Conservation (phyloP, 2,329 filamentous ascomycete species). For the Didymellaceae sp. region DNA sequence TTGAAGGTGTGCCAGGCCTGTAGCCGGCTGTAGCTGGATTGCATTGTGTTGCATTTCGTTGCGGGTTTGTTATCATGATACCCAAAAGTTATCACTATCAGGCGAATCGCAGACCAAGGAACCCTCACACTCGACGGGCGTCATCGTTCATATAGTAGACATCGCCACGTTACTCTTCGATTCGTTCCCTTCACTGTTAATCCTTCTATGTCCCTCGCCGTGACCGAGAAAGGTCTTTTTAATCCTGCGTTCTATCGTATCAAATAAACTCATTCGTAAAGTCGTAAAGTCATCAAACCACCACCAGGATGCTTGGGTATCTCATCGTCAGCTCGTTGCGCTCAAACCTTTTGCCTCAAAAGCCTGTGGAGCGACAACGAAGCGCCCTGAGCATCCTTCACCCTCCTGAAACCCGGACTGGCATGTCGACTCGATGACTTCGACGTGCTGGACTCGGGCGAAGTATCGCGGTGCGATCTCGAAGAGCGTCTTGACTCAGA, state of each 20-base stretch:
- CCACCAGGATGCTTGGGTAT: constrained; percentile 1
- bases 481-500: constrained; percentile 11
- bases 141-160: not conserved
- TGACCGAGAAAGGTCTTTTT: no score
- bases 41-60: constrained; percentile 13
- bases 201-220: not conserved
- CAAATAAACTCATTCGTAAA: not conserved
- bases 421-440: constrained; percentile 15
- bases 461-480: constrained; percentile 11
- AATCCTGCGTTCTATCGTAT: not conserved
- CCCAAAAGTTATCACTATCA: constrained; percentile 6
- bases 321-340: not conserved
- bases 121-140: no score
- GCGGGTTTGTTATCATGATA: constrained; percentile 13
- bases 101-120: not conserved
- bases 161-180: not conserved
- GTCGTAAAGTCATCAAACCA: constrained; percentile 5
- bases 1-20: constrained; percentile 61
- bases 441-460: constrained; percentile 13
- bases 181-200: no score
- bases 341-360: constrained; percentile 14
- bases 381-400: constrained; percentile 10
- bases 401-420: constrained; percentile 6
- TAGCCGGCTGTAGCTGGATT: constrained; percentile 1
- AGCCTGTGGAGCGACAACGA: constrained; percentile 14